Base-by-base conservation (phyloP, 208 protist species). In the Angomonas ambiguus region DNA sequence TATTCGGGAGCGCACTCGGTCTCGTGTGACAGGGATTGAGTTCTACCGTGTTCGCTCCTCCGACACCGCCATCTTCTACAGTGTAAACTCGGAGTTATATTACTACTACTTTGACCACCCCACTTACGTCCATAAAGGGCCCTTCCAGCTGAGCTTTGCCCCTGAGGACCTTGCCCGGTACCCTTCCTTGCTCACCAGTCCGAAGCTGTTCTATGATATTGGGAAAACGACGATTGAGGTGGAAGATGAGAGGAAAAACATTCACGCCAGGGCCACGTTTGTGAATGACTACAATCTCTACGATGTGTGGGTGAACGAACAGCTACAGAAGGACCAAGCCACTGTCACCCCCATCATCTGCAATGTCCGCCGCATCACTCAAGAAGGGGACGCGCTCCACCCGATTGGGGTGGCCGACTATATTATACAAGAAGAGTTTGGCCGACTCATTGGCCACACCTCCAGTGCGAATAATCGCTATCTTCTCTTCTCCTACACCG, bases 371-470 rank as follows among this genome's bases (percentile, higher is more conserved):
- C 76, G 77, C 30, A 69, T 94, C 27, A 94, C 88, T 20, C 75
- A 65, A 33, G 85, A 83, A 58, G 88, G 88, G 25, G 79, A 87
- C 65, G 75, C 69, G 18, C 67, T 71, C 30, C 85, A 85, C 69
- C 77, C 84, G 61, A 85, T 76, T 69, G 93, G 93, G 42, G 76
- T 86, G 27, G 84, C 93, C 0, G 89, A 95, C 68, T 97, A 93
- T 73, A 92, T 96, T 24, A 88, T 95, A 33, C 93, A 97, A 56
- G 93, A 97, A 62, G 93, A 97, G 65, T 97, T 97, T 61, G 66
- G 62, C 51, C 82, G 92, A 27, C 93, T 85, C 71, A 95, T 88
- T 13, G 91, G 88, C 10, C 90, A 95, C 67, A 94, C 83, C 45
- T 77, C 90, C 10, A 87, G 79, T n/a, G 72, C 8, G n/a, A 24